Percentiles rank a stretch among this genome's conserved stretches.
These are phyloP conservation scores for Blastomyces gilchristii DNA, from an alignment of 2,329 filamentous ascomycete genomes.

Conservation along the genomic window DNA sequence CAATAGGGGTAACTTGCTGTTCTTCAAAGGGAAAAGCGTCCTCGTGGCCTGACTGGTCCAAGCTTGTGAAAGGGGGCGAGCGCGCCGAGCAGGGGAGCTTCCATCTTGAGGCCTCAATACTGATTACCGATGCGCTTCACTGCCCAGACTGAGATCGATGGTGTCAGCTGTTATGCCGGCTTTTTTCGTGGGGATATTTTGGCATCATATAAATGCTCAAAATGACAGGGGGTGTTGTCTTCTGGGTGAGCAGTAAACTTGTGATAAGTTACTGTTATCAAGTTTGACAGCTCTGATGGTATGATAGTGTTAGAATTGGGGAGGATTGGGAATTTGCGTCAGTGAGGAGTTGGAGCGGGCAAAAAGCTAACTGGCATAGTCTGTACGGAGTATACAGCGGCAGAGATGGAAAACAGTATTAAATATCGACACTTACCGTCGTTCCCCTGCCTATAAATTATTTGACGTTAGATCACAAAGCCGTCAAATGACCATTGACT, in stretches of 20 bases:
- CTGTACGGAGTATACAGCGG: background rate
- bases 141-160: background rate
- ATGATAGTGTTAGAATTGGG: background rate
- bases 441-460: background rate
- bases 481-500: background rate
- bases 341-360: background rate
- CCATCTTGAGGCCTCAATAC: background rate
- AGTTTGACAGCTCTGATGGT: background rate
- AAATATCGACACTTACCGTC: background rate
- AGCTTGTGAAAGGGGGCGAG: background rate
- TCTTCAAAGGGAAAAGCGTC: background rate
- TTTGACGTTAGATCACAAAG: background rate
- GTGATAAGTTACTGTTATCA: background rate
- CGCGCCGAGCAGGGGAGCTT: background rate
- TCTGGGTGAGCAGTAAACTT: background rate
- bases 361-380: background rate
- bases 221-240: background rate
- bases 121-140: background rate
- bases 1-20: background rate
- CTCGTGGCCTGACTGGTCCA: background rate
- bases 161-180: background rate
- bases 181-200: background rate
- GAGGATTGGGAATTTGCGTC: background rate
- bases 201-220: background rate
- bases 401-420: background rate